phyloP scores from a whole-genome alignment of 352 stramenopile species.

The Pythium biforme region DNA sequence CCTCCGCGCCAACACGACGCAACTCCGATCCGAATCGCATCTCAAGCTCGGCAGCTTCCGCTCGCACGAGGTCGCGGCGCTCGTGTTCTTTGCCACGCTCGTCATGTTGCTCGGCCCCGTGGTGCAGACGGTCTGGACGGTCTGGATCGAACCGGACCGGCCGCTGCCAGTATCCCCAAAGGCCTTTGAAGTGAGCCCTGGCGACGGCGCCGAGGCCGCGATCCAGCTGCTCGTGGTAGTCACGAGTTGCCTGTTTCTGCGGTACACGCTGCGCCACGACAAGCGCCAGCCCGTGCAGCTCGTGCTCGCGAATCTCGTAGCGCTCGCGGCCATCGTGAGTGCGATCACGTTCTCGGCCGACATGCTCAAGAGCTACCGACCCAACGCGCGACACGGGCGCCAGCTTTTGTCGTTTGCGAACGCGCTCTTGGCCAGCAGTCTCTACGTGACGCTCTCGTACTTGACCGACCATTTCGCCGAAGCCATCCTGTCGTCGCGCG shows the following conservation, averaged over 20 bases:
- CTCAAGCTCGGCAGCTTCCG: slow-evolving; percentile 32
- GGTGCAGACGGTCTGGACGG: slow-evolving; percentile 17
- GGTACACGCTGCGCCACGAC: slow-evolving; percentile 10
- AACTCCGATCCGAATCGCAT: slow-evolving; percentile 11
- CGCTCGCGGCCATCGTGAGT: slow-evolving; percentile 13
- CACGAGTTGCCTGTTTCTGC: slow-evolving; percentile 20
- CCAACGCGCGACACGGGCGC: slow-evolving; percentile 2
- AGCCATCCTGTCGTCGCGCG: slow-evolving; percentile 13
- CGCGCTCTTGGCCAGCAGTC: slow-evolving; percentile 26
- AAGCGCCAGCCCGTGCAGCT: slow-evolving; percentile 30
- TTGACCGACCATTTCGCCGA: slow-evolving; percentile 39
- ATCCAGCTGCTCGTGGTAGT: slow-evolving; percentile 24
- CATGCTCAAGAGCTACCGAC: slow-evolving; percentile 20
- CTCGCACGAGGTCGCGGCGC: slow-evolving; percentile 24
- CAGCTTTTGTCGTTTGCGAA: slow-evolving; percentile 32
- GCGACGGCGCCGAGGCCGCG: slow-evolving; percentile 8
- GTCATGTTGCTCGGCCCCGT: slow-evolving; percentile 17
- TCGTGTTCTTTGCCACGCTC: slow-evolving; percentile 21
- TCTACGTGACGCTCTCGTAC: slow-evolving; percentile 32
- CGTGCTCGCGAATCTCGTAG: slow-evolving; percentile 21
- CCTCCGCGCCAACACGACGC: not conserved
- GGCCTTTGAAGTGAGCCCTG: slow-evolving; percentile 1
- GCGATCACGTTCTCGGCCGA: slow-evolving; percentile 26
- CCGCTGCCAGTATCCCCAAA: not conserved
- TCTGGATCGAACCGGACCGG: slow-evolving; percentile 17